phyloP scores from a whole-genome alignment of 169 alveolate genomes.

The Cryptosporidium viatorum region DNA sequence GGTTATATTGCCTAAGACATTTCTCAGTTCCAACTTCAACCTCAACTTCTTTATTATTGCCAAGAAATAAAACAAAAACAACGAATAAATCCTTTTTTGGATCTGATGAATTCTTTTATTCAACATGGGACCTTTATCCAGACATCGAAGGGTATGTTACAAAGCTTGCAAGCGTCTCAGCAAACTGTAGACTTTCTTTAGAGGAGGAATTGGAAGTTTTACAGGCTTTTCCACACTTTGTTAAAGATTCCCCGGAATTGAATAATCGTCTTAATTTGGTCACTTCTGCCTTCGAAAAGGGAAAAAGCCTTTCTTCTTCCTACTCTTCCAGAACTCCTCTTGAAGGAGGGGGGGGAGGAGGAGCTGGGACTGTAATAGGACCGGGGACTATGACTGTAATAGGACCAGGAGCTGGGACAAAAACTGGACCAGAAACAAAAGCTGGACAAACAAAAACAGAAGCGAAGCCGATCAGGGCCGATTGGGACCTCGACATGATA shows the following conservation, averaged over 20 bases:
- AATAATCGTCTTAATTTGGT: conserved; percentile 78
- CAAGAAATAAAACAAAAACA: conserved; percentile 26
- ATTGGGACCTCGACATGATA: background rate
- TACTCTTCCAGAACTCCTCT: background rate
- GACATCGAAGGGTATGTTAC: conserved; percentile 75
- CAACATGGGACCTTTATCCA: conserved; percentile 70
- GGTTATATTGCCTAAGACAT: conserved; percentile 75
- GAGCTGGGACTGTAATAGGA: background rate
- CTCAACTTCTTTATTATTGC: no score
- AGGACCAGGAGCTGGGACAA: no score
- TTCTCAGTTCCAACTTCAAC: background rate
- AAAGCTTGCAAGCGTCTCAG: conserved; percentile 77
- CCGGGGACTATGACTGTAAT: no score
- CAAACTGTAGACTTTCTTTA: conserved; percentile 79
- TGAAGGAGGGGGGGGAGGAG: no score
- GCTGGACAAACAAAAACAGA: no score
- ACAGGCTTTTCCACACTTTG: conserved; percentile 78
- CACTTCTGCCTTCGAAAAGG: conserved; percentile 15
- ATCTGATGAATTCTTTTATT: background rate
- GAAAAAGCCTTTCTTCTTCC: background rate
- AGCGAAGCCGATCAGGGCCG: no score
- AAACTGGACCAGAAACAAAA: no score
- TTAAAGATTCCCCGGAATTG: conserved; percentile 76
- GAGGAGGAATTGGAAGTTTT: conserved; percentile 82
- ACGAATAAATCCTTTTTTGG: background rate